Conservation (phyloP, 129 eudicot species). For the Tanacetum coccineum region DNA sequence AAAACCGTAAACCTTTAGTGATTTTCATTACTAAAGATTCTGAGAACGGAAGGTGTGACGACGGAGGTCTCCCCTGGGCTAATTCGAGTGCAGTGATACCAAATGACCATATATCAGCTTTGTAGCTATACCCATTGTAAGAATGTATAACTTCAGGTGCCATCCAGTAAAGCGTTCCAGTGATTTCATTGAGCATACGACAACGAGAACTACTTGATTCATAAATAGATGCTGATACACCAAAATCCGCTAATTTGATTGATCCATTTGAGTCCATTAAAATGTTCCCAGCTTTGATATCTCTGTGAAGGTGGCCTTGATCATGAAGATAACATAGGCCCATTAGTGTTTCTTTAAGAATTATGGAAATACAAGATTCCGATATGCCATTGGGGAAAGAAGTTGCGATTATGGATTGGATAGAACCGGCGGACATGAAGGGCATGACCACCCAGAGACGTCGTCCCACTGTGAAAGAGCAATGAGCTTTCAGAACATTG, state of each 20-base stretch:
- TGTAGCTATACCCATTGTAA: slow-evolving; percentile 56
- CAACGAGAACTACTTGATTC: slow-evolving; percentile 35
- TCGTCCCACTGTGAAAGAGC: slow-evolving; percentile 55
- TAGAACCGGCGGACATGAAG: slow-evolving; percentile 76
- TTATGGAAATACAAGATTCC: slow-evolving; percentile 51
- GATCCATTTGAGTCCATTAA: slow-evolving; percentile 54
- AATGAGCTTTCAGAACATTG: slow-evolving; percentile 63
- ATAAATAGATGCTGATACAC: slow-evolving; percentile 66
- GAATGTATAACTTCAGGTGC: slow-evolving; percentile 84
- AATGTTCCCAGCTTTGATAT: slow-evolving; percentile 71
- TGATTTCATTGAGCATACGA: slow-evolving; percentile 40
- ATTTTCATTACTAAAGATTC: slow-evolving; percentile 60
- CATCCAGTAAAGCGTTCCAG: slow-evolving; percentile 90
- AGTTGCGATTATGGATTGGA: slow-evolving; percentile 61
- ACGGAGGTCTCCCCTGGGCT: slow-evolving; percentile 72
- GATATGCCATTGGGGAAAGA: slow-evolving; percentile 54
- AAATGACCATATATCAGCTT: slow-evolving; percentile 85
- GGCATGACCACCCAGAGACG: slow-evolving; percentile 88
- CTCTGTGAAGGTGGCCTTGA: slow-evolving; percentile 82
- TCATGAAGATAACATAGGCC: slow-evolving; percentile 61
- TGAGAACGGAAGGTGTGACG: slow-evolving; percentile 65
- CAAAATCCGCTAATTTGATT: slow-evolving; percentile 66
- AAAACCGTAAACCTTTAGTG: slow-evolving; percentile 56
- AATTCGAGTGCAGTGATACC: slow-evolving; percentile 77
- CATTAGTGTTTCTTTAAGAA: slow-evolving; percentile 50